A percentile compares a stretch with the other conserved stretches of the same genome.
These are phyloP conservation scores for Leishmania major DNA, from an alignment of 208 protist genomes.

Conservation along the genomic window DNA sequence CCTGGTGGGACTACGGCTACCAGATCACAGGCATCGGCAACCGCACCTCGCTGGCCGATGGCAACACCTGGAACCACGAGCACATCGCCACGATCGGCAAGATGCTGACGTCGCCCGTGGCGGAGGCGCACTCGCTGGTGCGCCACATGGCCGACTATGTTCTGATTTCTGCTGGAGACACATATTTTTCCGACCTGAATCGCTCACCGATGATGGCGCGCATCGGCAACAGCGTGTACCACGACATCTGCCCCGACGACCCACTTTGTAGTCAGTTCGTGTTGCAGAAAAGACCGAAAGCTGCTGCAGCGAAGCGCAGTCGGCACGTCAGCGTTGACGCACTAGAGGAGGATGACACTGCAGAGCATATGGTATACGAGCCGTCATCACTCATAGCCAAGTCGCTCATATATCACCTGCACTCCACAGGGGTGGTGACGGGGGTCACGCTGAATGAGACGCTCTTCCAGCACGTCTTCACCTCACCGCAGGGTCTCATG, in stretches of 20 bases:
- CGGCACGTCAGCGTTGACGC: too few species aligned
- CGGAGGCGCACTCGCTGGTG: slow-evolving; percentile 91
- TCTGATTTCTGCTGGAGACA: slow-evolving; percentile 32
- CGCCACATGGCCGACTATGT: slow-evolving; percentile 97
- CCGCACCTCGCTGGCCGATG: slow-evolving; percentile 96
- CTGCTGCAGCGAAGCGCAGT: too few species aligned
- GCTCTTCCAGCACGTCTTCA: too few species aligned
- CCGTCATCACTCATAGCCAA: too few species aligned
- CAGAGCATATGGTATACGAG: too few species aligned
- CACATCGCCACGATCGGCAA: slow-evolving; percentile 98
- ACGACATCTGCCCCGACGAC: slow-evolving; percentile 72
- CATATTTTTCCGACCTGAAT: slow-evolving; percentile 24
- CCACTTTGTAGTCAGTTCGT: slow-evolving; percentile 34
- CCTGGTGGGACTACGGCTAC: slow-evolving; percentile 99
- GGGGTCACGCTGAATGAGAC: too few species aligned
- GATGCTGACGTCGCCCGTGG: slow-evolving; percentile 85
- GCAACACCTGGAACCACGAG: slow-evolving; percentile 99
- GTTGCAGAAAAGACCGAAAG: too few species aligned
- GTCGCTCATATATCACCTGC: too few species aligned
- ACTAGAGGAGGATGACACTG: too few species aligned
- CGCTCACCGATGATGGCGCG: slow-evolving; percentile 67
- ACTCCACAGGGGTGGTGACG: too few species aligned
- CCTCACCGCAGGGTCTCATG: too few species aligned
- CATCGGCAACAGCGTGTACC: slow-evolving; percentile 83
- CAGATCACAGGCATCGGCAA: slow-evolving; percentile 98